Evolutionary conservation across 805 yeast species (phyloP), one percentile per base, ranked within the genome.

Genomic region (Candida xyloterini): DNA sequence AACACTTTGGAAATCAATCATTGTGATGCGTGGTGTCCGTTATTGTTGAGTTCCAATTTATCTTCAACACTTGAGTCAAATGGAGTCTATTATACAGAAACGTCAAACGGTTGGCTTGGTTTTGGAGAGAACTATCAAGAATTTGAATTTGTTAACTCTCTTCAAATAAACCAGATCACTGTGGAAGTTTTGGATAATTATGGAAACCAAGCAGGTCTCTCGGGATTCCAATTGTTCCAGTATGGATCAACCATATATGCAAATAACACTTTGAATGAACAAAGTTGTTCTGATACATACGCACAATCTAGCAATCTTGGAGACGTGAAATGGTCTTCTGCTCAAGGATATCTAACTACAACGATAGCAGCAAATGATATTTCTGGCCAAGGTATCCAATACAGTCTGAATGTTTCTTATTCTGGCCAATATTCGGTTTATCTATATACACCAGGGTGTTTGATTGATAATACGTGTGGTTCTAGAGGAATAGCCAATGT

Each of bases 11-110:
- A 68, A n/a, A 35, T 73, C 3, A 57, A 64, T 11, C 65, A 66
- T 55, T 93, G 99, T 68, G 96, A 89, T 60, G 95, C 96, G 1
- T 82, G 77, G 74, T 93, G 99, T 62, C 95, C 96, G 1, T 66
- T 91, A 18, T 63, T 73, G 1, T 68, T 70, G 21, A 57, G 60
- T 10, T 41, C 68, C 0, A 54, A 59, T 2, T 57, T 82, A 33
- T 22, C 43, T 5, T 10, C 25, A 11, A 15, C 36, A 15, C 20
- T 50, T 5, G 38, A 27, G 8, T 33, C 28, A 3, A 31, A 43
- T 15, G 44, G 30, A 9, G 33, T 40, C 0, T 55, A 55, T 10
- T 29, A 43, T 24, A 49, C 50, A 21, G 37, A 30, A 5, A 45
- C 36, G 16, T 36, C 52, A 10, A 11, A 11, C 7, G n/a, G 25